phyloP scores from a whole-genome alignment of 225 moss, liverwort and hornwort species.

The Polytrichum formosum region DNA sequence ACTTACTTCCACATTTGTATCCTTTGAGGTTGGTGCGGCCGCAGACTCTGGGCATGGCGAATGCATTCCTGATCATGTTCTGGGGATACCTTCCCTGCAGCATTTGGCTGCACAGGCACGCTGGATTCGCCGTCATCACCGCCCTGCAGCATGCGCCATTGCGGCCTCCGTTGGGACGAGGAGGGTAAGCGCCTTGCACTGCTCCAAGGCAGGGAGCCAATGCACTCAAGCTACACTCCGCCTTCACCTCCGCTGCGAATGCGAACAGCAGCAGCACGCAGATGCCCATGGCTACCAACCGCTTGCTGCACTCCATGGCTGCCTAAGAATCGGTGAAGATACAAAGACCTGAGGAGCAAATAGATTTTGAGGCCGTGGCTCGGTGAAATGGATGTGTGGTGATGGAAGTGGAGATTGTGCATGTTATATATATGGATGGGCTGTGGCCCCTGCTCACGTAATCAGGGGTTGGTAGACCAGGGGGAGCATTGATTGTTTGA shows the following conservation, averaged over 20 bases:
- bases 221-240: slow-evolving; percentile 16
- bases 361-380: too few relatives aligned
- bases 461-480: too few relatives aligned
- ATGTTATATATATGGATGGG: too few relatives aligned
- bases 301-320: background rate
- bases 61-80: slow-evolving; percentile 37
- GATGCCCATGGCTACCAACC: background rate
- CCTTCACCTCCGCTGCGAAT: slow-evolving; percentile 16
- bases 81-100: slow-evolving; percentile 12
- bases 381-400: too few relatives aligned
- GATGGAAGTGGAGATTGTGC: too few relatives aligned
- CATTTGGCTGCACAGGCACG: slow-evolving; percentile 34
- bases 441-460: too few relatives aligned
- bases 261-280: slow-evolving; percentile 3
- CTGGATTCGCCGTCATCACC: slow-evolving; percentile 22
- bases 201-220: slow-evolving; percentile 23
- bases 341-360: too few relatives aligned
- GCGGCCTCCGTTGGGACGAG: slow-evolving; percentile 15
- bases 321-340: background rate
- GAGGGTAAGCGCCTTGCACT: slow-evolving; percentile 21
- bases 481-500: too few relatives aligned
- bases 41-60: slow-evolving; percentile 49
- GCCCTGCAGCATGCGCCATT: slow-evolving; percentile 23
- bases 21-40: slow-evolving; percentile 29
- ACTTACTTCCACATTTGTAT: slow-evolving; percentile 30